Evolutionary conservation across 176 grass and related monocot species (phyloP).

Genomic region (Oryza glumipatula): DNA sequence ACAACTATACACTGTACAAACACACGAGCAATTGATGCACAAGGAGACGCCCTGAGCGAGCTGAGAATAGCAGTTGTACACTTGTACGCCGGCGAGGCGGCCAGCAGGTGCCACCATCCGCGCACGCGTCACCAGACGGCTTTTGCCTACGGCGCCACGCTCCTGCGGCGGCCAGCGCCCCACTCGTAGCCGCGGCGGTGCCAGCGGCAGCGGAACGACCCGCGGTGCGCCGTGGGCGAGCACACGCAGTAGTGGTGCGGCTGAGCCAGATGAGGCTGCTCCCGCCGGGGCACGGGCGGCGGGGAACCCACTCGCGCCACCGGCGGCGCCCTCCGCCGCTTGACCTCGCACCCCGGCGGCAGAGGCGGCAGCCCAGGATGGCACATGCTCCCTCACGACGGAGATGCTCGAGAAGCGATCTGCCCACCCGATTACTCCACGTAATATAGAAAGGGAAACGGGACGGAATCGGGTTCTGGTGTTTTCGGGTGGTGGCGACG

Average conservation of each 20-base stretch:
- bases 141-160: not conserved
- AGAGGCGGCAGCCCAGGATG: constrained; percentile 43
- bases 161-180: constrained; percentile 17
- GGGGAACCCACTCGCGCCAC: not conserved
- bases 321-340: constrained; percentile 22
- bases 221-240: constrained; percentile 64
- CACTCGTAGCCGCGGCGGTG: constrained; percentile 52
- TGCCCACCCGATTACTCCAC: not conserved
- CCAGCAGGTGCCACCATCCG: not conserved
- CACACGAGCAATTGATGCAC: not conserved
- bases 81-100: not conserved
- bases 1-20: constrained; percentile 29
- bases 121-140: not conserved
- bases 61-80: constrained; percentile 4
- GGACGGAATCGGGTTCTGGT: no score
- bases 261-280: not conserved
- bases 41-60: constrained; percentile 1
- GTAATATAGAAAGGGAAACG: constrained; percentile 1
- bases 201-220: constrained; percentile 74
- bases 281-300: not conserved
- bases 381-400: constrained; percentile 39
- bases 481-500: not conserved
- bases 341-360: constrained; percentile 45
- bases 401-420: not conserved
- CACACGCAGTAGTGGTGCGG: constrained; percentile 54